A percentile compares a stretch with the other conserved stretches of the same genome.
Evolutionary conservation across 139 green algal species (phyloP).

Genomic region (Haematococcus lacustris): DNA sequence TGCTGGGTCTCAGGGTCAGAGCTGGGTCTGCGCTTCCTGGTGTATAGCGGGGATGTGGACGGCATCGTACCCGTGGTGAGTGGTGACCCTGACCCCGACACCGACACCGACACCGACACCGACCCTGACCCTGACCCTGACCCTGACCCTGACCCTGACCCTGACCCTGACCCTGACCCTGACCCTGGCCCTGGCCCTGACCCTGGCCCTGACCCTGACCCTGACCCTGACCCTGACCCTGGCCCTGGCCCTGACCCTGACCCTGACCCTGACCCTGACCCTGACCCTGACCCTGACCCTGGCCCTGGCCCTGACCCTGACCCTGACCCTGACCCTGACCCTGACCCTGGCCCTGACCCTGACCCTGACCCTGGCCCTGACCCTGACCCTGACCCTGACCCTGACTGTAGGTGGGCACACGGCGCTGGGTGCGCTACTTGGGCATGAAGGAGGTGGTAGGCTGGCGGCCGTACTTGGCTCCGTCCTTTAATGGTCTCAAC

Average conservation of each 20-base stretch:
- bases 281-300: no score
- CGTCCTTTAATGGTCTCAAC: no score
- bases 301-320: no score
- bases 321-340: no score
- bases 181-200: not conserved
- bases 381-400: not conserved
- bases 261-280: no score
- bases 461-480: constrained; percentile 89
- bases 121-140: not conserved
- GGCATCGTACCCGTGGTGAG: constrained; percentile 72
- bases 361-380: not conserved
- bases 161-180: not conserved
- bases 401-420: constrained; percentile 67
- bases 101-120: not conserved
- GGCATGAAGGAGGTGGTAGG: constrained; percentile 51
- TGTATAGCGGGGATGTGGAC: constrained; percentile 83
- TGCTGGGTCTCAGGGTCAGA: no score
- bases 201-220: no score
- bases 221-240: no score
- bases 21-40: constrained; percentile 74
- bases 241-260: no score
- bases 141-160: not conserved
- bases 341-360: no score
- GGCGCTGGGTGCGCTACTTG: constrained; percentile 19
- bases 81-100: not conserved